phyloP scores from a whole-genome alignment of 768 basidiomycete species.

The Rickenella mellea region DNA sequence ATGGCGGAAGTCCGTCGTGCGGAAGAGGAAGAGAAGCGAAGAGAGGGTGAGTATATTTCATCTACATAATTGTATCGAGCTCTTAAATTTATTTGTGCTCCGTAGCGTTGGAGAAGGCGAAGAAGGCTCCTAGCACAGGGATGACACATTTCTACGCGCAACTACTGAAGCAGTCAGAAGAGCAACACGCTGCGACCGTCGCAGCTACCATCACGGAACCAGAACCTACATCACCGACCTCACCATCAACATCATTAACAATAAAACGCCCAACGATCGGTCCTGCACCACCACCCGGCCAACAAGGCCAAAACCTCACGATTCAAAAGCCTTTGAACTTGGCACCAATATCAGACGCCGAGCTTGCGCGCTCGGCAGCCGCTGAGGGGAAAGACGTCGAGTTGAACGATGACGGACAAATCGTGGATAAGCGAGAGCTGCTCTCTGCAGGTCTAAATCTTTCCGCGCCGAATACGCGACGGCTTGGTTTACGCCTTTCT shows the following conservation, averaged over 20 bases:
- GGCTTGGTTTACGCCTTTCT: constrained; percentile 38
- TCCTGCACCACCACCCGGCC: constrained; percentile 47
- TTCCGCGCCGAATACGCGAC: constrained; percentile 70
- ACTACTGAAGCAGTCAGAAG: constrained; percentile 68
- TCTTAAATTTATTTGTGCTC: neutral
- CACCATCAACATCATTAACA: no score
- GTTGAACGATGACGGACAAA: constrained; percentile 94
- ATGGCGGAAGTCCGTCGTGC: constrained; percentile 85
- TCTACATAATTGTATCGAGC: neutral
- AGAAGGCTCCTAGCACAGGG: constrained; percentile 54
- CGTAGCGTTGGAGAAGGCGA: constrained; percentile 48
- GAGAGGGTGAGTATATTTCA: constrained; percentile 61
- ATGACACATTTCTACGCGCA: constrained; percentile 80
- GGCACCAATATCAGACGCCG: constrained; percentile 56
- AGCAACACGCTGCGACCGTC: constrained; percentile 80
- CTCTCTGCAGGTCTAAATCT: constrained; percentile 89
- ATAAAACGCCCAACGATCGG: constrained; percentile 48
- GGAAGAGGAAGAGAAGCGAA: constrained; percentile 83
- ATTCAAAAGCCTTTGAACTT: constrained; percentile 67
- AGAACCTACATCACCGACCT: no score
- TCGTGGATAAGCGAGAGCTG: constrained; percentile 91
- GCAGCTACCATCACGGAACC: constrained; percentile 45
- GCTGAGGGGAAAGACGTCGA: constrained; percentile 80
- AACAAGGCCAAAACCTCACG: constrained; percentile 52
- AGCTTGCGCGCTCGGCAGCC: constrained; percentile 60